Evolutionary conservation across 2,329 filamentous ascomycete genomes (phyloP).

Genomic region (Aspergillus nomiae): DNA sequence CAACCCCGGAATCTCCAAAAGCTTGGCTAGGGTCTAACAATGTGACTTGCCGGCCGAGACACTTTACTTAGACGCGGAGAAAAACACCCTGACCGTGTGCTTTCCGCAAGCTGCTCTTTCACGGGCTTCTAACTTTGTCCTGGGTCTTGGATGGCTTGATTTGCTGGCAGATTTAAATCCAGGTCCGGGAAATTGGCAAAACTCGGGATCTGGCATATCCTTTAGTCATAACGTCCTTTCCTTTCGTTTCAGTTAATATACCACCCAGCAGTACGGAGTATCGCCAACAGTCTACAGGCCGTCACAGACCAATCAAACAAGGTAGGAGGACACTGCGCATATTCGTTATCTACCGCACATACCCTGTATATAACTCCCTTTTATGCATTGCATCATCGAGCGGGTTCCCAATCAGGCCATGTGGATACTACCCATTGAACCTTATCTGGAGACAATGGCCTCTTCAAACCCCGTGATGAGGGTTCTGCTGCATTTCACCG

Average conservation of each 20-base stretch:
- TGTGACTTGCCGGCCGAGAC: neutral
- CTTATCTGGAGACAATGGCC: neutral
- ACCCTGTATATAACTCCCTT: constrained; percentile 1
- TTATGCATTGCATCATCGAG: neutral
- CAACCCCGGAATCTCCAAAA: constrained; percentile 13
- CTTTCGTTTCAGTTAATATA: neutral
- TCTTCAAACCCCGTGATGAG: neutral
- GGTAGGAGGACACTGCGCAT: neutral
- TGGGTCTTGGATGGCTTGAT: neutral
- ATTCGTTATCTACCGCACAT: neutral
- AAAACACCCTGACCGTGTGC: neutral
- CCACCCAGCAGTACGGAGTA: neutral
- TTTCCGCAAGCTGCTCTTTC: neutral
- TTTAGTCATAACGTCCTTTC: neutral
- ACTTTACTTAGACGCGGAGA: neutral
- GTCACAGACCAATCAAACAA: neutral
- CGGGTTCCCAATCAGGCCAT: constrained; percentile 1
- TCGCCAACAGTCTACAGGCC: neutral
- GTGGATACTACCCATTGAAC: constrained; percentile 5
- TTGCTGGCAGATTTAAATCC: too few relatives aligned
- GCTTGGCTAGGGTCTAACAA: constrained; percentile 8
- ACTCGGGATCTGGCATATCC: neutral
- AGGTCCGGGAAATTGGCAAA: neutral
- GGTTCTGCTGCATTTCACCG: neutral
- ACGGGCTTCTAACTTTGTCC: too few relatives aligned